phyloP scores from a whole-genome alignment of 208 protist species.

The Leishmania guyanensis region DNA sequence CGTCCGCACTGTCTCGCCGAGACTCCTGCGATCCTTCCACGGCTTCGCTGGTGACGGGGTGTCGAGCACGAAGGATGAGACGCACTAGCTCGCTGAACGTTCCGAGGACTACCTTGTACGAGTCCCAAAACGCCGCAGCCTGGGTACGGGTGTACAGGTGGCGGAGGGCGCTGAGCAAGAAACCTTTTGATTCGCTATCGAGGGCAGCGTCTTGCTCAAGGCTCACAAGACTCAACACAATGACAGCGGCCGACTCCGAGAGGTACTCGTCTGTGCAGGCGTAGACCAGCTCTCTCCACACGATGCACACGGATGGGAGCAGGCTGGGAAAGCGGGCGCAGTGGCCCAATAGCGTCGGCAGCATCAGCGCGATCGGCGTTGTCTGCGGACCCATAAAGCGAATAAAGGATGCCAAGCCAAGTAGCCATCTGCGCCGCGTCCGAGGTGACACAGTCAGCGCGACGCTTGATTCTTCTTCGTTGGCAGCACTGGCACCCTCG shows the following conservation, averaged over 20 bases:
- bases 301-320: slow-evolving; percentile 44
- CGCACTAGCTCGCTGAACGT: slow-evolving; percentile 49
- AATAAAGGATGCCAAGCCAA: slow-evolving; percentile 61
- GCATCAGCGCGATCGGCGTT: slow-evolving; percentile 78
- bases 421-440: slow-evolving; percentile 68
- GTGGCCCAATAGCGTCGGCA: slow-evolving; percentile 69
- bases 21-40: neutral
- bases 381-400: slow-evolving; percentile 66
- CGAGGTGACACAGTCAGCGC: slow-evolving; percentile 26
- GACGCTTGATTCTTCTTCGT: neutral
- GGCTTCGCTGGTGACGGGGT: neutral
- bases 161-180: slow-evolving; percentile 41
- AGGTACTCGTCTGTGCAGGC: slow-evolving; percentile 72
- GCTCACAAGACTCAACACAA: slow-evolving; percentile 75
- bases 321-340: slow-evolving; percentile 43
- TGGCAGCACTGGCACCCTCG: neutral
- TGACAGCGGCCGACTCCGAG: slow-evolving; percentile 59
- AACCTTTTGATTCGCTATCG: slow-evolving; percentile 23
- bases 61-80: slow-evolving; percentile 10
- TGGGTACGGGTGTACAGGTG: slow-evolving; percentile 45
- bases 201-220: slow-evolving; percentile 48
- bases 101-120: slow-evolving; percentile 66
- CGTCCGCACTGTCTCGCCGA: neutral
- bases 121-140: slow-evolving; percentile 58
- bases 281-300: slow-evolving; percentile 68